Conservation (phyloP, 352 stramenopile species). For the Pythium rishiriense region DNA sequence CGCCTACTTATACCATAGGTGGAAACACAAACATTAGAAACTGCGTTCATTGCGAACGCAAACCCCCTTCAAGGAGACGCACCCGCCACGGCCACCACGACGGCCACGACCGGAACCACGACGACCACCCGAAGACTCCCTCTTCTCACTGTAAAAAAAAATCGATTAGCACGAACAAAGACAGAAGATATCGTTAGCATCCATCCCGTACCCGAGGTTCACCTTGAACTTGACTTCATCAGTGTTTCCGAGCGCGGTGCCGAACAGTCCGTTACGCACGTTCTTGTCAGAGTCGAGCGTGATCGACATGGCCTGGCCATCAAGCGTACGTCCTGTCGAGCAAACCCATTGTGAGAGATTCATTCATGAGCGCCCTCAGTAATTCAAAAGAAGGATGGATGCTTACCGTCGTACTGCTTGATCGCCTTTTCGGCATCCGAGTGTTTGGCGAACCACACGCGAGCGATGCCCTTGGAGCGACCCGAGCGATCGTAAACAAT, state of each 20-base stretch:
- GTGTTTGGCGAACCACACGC: conserved; percentile 72
- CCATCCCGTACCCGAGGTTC: conserved; percentile 63
- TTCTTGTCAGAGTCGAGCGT: conserved; percentile 67
- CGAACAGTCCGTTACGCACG: conserved; percentile 76
- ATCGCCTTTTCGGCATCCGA: conserved; percentile 77
- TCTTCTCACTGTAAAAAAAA: conserved; percentile 12
- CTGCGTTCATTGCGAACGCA: conserved; percentile 21
- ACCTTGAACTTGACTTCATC: conserved; percentile 83
- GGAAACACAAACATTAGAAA: neutral
- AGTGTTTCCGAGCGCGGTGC: conserved; percentile 55
- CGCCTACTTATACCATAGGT: conserved; percentile 10
- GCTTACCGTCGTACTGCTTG: conserved; percentile 81
- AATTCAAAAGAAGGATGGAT: neutral
- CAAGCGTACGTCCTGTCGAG: conserved; percentile 59
- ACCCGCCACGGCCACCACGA: conserved; percentile 37
- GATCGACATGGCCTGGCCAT: conserved; percentile 78
- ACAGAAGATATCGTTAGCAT: no score
- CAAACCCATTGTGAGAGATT: neutral
- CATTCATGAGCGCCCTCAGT: neutral
- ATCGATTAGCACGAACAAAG: neutral
- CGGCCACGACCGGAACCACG: conserved; percentile 31
- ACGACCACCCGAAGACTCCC: conserved; percentile 28
- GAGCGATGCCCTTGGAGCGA: conserved; percentile 77
- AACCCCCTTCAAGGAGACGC: neutral
- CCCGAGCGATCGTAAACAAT: conserved; percentile 84